A percentile compares a stretch with the other conserved stretches of the same genome.
These are phyloP conservation scores for Blastomyces parvus DNA, from an alignment of 2,329 filamentous ascomycete species.

Conservation along the genomic window DNA sequence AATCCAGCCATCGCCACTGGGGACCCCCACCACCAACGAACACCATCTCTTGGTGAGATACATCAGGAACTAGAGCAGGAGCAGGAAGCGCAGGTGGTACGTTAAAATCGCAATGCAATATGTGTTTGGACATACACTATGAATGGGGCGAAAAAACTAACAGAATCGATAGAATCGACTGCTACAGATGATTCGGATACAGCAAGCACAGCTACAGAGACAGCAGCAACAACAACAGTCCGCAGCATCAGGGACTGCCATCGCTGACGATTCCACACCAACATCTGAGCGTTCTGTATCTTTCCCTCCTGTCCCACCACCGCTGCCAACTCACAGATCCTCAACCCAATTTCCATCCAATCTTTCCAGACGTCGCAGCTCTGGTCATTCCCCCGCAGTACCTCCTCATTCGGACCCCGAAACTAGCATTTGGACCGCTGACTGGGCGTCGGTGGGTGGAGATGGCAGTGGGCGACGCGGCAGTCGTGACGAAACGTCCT, in stretches of 20 bases:
- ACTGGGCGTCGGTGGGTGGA: conserved; percentile 12
- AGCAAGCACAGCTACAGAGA: conserved; percentile 38
- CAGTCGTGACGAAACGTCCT: conserved; percentile 39
- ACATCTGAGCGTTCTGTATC: conserved; percentile 35
- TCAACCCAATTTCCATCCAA: conserved; percentile 23
- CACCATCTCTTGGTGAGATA: conserved; percentile 41
- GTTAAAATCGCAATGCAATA: conserved; percentile 14
- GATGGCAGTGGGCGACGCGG: conserved; percentile 26
- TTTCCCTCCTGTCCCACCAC: conserved; percentile 28
- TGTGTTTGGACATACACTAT: neutral
- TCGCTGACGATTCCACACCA: conserved; percentile 37
- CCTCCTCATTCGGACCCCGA: conserved; percentile 15
- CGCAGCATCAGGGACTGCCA: conserved; percentile 22
- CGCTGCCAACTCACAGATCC: conserved; percentile 25
- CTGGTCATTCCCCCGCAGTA: conserved; percentile 30
- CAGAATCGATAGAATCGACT: conserved; percentile 36
- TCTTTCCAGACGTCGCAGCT: conserved; percentile 29
- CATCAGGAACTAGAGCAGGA: conserved; percentile 45
- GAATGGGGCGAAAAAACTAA: neutral
- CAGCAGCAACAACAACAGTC: conserved; percentile 24
- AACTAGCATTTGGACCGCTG: conserved; percentile 8
- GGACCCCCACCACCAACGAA: conserved; percentile 40
- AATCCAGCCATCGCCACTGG: conserved; percentile 35
- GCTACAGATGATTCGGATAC: conserved; percentile 41
- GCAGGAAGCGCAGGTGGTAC: conserved; percentile 44